Evolutionary conservation across 129 eudicot genomes (phyloP).

Genomic region (Helianthus annuus): DNA sequence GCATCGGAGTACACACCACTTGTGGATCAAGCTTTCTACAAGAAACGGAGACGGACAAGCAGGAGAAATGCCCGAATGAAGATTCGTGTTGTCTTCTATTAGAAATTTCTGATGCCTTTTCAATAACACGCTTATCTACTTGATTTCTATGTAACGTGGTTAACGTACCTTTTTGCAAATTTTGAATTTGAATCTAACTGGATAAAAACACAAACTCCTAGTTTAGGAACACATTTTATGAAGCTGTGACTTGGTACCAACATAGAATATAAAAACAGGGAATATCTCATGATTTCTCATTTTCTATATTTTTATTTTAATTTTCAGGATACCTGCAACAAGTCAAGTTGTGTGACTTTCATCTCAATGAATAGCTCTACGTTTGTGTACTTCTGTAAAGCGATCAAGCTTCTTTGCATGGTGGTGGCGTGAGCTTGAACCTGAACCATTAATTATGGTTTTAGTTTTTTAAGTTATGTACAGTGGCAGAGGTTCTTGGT

Average conservation of each 20-base stretch:
- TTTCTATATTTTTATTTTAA: not conserved
- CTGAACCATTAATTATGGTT: not conserved
- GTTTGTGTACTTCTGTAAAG: not conserved
- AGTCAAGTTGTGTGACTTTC: not conserved
- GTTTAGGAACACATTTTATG: no score
- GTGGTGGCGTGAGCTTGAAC: not conserved
- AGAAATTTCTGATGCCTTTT: not conserved
- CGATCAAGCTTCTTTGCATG: not conserved
- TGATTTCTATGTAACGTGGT: no score
- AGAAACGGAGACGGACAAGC: constrained; percentile 31
- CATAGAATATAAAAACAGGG: not conserved
- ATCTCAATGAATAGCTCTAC: not conserved
- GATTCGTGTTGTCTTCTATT: constrained; percentile 13
- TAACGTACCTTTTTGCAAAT: no score
- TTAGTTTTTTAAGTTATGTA: no score
- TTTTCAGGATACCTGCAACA: constrained; percentile 3
- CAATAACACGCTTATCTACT: not conserved
- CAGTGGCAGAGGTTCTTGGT: no score
- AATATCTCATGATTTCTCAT: not conserved
- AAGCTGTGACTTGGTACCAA: not conserved
- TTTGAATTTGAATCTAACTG: no score
- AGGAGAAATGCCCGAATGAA: constrained; percentile 35
- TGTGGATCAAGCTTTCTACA: constrained; percentile 24
- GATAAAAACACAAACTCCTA: no score
- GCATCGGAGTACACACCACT: constrained; percentile 4